A percentile compares a stretch with the other conserved stretches of the same genome.
Conservation (phyloP, 768 basidiomycete genomes). For the Lactifluus hygrophoroides region DNA sequence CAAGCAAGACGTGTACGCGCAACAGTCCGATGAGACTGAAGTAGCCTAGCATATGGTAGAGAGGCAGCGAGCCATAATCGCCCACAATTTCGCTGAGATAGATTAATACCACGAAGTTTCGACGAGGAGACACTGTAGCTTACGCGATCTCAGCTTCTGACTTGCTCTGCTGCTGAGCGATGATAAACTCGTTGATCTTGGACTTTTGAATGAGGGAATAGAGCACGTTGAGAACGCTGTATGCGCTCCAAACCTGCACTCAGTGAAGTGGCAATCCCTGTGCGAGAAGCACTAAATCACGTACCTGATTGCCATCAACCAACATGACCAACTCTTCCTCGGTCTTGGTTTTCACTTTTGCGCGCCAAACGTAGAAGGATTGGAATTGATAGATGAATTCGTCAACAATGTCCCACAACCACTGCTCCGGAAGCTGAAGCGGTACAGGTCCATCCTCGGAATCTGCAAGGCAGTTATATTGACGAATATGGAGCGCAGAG, state of each 20-base stretch:
- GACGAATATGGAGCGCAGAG: not conserved
- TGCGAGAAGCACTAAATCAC: not conserved
- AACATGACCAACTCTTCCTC: slow-evolving; percentile 85
- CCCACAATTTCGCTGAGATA: slow-evolving; percentile 66
- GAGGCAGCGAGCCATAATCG: slow-evolving; percentile 82
- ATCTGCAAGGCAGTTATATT: slow-evolving; percentile 40
- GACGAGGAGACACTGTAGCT: slow-evolving; percentile 26
- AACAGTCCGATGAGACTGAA: slow-evolving; percentile 94
- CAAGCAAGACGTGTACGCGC: slow-evolving; percentile 91
- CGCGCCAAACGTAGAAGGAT: slow-evolving; percentile 88
- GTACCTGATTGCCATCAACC: slow-evolving; percentile 59
- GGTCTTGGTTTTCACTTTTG: slow-evolving; percentile 73
- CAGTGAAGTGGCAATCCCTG: not conserved
- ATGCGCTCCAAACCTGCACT: slow-evolving; percentile 87
- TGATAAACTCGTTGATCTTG: slow-evolving; percentile 87
- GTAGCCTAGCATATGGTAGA: slow-evolving; percentile 94
- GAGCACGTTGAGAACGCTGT: slow-evolving; percentile 95
- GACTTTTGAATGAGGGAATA: slow-evolving; percentile 99
- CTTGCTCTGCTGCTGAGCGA: slow-evolving; percentile 73
- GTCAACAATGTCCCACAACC: slow-evolving; percentile 97
- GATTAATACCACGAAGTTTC: not conserved
- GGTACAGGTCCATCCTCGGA: slow-evolving; percentile 81
- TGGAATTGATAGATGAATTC: slow-evolving; percentile 99
- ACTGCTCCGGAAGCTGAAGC: slow-evolving; percentile 93
- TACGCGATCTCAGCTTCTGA: slow-evolving; percentile 77